Conservation (phyloP, 1,284 basidiomycete genomes). For the Sanguinoderma infundibulare region DNA sequence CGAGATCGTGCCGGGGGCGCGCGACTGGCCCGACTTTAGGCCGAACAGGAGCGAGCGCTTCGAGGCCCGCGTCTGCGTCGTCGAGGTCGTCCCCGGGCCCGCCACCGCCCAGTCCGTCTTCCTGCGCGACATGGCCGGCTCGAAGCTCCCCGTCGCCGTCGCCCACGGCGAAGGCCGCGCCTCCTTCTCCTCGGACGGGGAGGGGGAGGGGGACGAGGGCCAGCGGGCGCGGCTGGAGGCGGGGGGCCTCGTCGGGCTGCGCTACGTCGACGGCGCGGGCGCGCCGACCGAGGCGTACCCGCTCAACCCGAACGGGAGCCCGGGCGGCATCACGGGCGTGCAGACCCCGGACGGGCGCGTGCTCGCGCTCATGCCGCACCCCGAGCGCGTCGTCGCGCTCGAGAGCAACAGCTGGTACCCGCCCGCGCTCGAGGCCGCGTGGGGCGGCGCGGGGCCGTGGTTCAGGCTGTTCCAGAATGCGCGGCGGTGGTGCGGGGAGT, state of each 20-base stretch:
- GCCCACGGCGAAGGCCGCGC: conserved; percentile 97
- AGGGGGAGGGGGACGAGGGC: no score
- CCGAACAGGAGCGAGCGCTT: conserved; percentile 89
- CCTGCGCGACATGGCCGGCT: conserved; percentile 86
- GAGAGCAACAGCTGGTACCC: conserved; percentile 92
- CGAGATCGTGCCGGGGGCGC: conserved; percentile 87
- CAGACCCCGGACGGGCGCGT: conserved; percentile 88
- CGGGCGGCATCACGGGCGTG: conserved; percentile 87
- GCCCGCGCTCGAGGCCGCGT: conserved; percentile 52
- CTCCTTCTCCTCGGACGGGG: conserved; percentile 62
- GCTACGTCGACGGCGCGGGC: conserved; percentile 79
- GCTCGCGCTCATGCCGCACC: conserved; percentile 96
- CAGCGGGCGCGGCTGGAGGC: conserved; percentile 49
- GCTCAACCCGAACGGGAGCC: conserved; percentile 95
- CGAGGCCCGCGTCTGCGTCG: conserved; percentile 85
- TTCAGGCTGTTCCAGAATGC: conserved; percentile 95
- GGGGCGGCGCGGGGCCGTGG: conserved; percentile 88
- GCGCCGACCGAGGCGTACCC: conserved; percentile 80
- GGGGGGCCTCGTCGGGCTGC: conserved; percentile 65
- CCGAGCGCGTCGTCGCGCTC: conserved; percentile 78
- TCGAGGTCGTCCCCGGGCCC: conserved; percentile 71
- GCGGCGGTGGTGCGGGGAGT: conserved; percentile 56
- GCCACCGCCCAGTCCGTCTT: conserved; percentile 77
- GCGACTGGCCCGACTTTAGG: conserved; percentile 92
- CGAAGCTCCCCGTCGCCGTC: conserved; percentile 89